Conservation (phyloP, 2,329 filamentous ascomycete species). For the Helicocarpus griseus region DNA sequence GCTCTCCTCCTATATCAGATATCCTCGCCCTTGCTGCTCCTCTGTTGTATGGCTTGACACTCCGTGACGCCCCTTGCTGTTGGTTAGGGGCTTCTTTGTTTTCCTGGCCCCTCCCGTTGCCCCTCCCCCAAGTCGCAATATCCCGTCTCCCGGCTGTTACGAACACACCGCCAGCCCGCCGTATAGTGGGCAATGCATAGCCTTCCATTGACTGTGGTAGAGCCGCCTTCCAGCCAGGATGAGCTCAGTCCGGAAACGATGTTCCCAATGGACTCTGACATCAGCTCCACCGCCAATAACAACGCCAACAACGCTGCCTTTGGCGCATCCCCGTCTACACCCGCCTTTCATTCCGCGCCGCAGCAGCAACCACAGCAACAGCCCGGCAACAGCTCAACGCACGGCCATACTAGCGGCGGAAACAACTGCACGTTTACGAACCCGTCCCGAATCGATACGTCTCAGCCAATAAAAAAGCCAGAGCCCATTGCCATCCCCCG, state of each 20-base stretch:
- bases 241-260: background rate
- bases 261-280: background rate
- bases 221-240: background rate
- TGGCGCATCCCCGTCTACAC: background rate
- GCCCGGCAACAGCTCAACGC: background rate
- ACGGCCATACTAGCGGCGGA: background rate
- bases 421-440: background rate
- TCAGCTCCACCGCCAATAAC: too few relatives aligned
- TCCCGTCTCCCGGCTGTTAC: too few relatives aligned
- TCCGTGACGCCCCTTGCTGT: too few relatives aligned
- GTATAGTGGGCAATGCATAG: background rate
- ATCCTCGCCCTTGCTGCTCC: too few relatives aligned
- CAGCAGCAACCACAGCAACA: background rate
- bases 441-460: background rate
- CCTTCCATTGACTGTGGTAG: background rate
- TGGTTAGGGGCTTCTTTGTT: too few relatives aligned
- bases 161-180: too few relatives aligned
- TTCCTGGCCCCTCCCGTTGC: background rate
- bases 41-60: too few relatives aligned
- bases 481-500: slow-evolving; percentile 1
- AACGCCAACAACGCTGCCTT: background rate
- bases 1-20: too few relatives aligned
- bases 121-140: background rate
- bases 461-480: background rate
- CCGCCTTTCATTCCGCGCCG: background rate